Base-by-base conservation (phyloP, 805 yeast species). In the Cyberlindnera sargentensis region DNA sequence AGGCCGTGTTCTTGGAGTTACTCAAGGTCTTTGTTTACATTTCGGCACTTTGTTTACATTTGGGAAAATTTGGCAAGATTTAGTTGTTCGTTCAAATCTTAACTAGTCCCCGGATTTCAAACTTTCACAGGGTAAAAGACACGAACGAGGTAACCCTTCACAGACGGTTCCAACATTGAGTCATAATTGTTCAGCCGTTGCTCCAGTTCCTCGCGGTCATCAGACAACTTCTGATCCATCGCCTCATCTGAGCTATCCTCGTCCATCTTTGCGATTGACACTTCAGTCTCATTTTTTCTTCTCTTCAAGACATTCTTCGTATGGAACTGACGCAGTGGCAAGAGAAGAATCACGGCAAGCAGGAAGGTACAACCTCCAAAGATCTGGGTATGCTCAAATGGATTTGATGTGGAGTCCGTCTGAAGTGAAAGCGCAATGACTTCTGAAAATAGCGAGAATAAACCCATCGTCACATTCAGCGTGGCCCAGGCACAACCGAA, bases 321-420 rank as follows among this genome's bases (percentile, higher is more conserved):
- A 37, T 71, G 61, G 61, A 64, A 64, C 49, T 78, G 83, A 48
- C 88, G 65, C 8, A 76, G 57, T 1, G 74, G 61, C 2, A 73
- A 40, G 42, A 73, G 59, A 31, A 73, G 45, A 1, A 76, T 4
- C 6, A 71, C 55, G 0, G 74, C 75, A 8, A 60, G 60, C 10
- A 72, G 55, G 47, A 68, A 73, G 34, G 73, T 60, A 9, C 69
- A 53, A 1, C 84, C 87, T 2, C 77, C 70, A 58, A 78, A 79
- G 1, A 79, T 70, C 52, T 81, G 86, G 0, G 82, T 69, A 50
- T 80, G 69, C 10, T 73, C 52, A 50, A 71, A 82, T 2, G 86
- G 85, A 7, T 49, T 47, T 8, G 51, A 37, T 5, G 57, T 37
- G 0, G 42, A 29, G 27, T 55, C 41, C 8, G 55, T 62, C 39